Conservation (phyloP, 2,329 filamentous ascomycete genomes). For the Aspergillus caelatus region DNA sequence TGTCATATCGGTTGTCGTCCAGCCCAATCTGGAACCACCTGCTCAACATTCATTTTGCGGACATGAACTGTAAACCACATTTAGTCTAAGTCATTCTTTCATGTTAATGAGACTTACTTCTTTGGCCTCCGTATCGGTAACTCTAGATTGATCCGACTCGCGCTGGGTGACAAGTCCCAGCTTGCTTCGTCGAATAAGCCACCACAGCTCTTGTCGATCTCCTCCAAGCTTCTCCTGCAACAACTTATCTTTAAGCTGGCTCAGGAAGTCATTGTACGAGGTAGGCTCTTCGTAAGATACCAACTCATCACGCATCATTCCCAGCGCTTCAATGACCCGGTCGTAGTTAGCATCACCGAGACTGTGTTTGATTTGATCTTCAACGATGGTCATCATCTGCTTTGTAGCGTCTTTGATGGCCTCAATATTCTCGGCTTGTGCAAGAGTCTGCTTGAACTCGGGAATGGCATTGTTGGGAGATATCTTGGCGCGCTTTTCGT, state of each 20-base stretch:
- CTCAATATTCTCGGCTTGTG: slow-evolving; percentile 60
- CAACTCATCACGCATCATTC: slow-evolving; percentile 77
- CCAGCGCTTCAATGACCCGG: slow-evolving; percentile 73
- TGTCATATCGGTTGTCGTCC: background rate
- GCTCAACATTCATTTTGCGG: slow-evolving; percentile 15
- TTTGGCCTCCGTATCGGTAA: slow-evolving; percentile 71
- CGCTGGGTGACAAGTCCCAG: slow-evolving; percentile 73
- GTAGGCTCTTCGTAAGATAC: slow-evolving; percentile 73
- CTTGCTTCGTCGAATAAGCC: slow-evolving; percentile 65
- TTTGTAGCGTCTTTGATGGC: slow-evolving; percentile 68
- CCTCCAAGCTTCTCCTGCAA: slow-evolving; percentile 71
- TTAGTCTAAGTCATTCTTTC: background rate
- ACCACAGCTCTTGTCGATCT: slow-evolving; percentile 82
- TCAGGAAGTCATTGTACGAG: slow-evolving; percentile 75
- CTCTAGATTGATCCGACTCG: slow-evolving; percentile 64
- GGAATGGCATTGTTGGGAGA: slow-evolving; percentile 78
- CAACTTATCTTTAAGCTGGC: slow-evolving; percentile 71
- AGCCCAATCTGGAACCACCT: background rate
- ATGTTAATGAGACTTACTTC: slow-evolving; percentile 42
- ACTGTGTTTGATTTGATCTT: slow-evolving; percentile 69
- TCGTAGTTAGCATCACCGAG: slow-evolving; percentile 76
- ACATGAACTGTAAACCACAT: slow-evolving; percentile 6
- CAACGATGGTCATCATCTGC: slow-evolving; percentile 74
- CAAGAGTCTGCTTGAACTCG: slow-evolving; percentile 82
- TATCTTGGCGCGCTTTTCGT: slow-evolving; percentile 57